Conservation (phyloP, 805 yeast genomes). For the Monosporozyma solicola region DNA sequence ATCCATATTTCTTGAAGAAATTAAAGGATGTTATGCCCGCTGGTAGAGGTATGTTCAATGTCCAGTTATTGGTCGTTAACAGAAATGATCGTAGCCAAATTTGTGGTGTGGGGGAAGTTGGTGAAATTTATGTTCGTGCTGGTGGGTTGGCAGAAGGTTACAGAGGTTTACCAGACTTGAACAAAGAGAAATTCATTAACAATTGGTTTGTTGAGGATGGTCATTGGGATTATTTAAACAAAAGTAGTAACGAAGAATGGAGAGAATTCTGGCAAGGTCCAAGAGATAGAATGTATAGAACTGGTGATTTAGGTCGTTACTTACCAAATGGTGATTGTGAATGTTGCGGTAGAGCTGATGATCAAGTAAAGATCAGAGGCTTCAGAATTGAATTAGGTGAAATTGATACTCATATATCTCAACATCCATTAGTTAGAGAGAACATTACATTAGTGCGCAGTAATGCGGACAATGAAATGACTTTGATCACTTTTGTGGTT, state of each 20-base stretch:
- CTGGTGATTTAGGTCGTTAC: constrained; percentile 96
- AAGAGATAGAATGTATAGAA: constrained; percentile 89
- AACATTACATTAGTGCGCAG: constrained; percentile 86
- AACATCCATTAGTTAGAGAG: constrained; percentile 86
- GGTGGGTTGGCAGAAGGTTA: constrained; percentile 97
- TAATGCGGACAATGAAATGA: constrained; percentile 88
- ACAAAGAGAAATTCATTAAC: constrained; percentile 75
- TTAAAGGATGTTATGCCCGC: constrained; percentile 98
- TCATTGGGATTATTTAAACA: constrained; percentile 54
- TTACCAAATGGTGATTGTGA: constrained; percentile 96
- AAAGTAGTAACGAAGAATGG: constrained; percentile 48
- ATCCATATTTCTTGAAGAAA: constrained; percentile 65
- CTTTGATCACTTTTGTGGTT: constrained; percentile 83
- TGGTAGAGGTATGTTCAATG: constrained; percentile 94
- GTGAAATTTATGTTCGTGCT: constrained; percentile 97
- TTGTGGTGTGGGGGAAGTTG: constrained; percentile 98
- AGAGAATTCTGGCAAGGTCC: constrained; percentile 84
- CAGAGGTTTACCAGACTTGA: constrained; percentile 82
- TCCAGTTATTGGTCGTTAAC: constrained; percentile 88
- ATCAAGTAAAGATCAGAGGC: constrained; percentile 96
- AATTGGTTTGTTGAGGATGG: constrained; percentile 79
- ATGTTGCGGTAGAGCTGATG: constrained; percentile 98
- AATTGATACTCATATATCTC: constrained; percentile 93
- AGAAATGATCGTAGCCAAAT: constrained; percentile 79
- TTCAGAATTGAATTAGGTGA: constrained; percentile 98